Conservation (phyloP, 768 basidiomycete species). For the Tylopilus felleus region DNA sequence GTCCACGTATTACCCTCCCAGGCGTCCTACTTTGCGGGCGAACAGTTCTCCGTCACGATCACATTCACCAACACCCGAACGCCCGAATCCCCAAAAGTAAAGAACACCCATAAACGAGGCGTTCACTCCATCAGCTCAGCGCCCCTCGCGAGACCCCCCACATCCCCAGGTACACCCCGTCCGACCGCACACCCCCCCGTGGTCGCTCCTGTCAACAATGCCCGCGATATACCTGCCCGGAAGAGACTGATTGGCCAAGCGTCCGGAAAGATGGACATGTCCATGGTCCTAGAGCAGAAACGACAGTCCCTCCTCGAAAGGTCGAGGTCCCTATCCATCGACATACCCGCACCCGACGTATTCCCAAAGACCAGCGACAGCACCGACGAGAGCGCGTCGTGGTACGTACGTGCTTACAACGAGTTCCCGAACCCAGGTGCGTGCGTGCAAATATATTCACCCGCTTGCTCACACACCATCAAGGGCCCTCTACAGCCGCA, state of each 20-base stretch:
- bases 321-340: constrained; percentile 58
- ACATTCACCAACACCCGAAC: constrained; percentile 82
- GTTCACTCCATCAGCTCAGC: constrained; percentile 83
- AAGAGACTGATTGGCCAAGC: constrained; percentile 56
- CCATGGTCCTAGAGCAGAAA: constrained; percentile 51
- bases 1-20: constrained; percentile 76
- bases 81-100: constrained; percentile 38
- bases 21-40: constrained; percentile 91
- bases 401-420: constrained; percentile 32
- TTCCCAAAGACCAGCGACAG: constrained; percentile 19
- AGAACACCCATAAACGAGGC: constrained; percentile 57
- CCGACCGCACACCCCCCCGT: constrained; percentile 31
- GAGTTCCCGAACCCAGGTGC: constrained; percentile 26
- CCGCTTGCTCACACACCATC: constrained; percentile 7
- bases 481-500: constrained; percentile 2
- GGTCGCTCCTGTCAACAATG: constrained; percentile 17
- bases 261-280: constrained; percentile 36
- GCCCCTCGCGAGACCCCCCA: constrained; percentile 76
- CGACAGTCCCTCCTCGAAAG: constrained; percentile 53
- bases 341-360: constrained; percentile 51
- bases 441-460: neutral
- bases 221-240: constrained; percentile 37
- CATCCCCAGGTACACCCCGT: constrained; percentile 66
- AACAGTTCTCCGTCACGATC: constrained; percentile 78
- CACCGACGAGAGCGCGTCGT: constrained; percentile 10